Conservation (phyloP, 768 basidiomycete genomes). For the Mycena sanguinolenta region DNA sequence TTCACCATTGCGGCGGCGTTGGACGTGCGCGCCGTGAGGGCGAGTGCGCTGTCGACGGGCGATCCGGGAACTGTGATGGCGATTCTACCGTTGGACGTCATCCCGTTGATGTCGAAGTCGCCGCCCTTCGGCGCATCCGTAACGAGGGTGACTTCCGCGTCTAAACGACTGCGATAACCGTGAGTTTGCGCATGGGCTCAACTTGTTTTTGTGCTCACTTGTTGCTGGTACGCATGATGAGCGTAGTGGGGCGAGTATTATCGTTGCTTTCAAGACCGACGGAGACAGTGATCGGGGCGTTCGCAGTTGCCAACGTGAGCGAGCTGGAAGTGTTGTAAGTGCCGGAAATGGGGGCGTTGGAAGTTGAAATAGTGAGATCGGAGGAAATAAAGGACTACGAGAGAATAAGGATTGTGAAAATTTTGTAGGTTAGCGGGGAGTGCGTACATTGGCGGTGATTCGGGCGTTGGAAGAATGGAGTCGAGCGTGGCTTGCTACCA, state of each 20-base stretch:
- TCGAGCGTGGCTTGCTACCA: neutral
- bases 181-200: neutral
- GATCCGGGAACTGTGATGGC: constrained; percentile 46
- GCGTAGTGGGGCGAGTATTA: neutral
- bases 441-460: constrained; percentile 20
- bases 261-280: constrained; percentile 46
- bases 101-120: constrained; percentile 47
- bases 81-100: constrained; percentile 51
- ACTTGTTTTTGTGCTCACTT: neutral
- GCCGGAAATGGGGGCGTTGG: constrained; percentile 49
- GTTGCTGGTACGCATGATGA: constrained; percentile 25
- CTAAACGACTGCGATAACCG: neutral
- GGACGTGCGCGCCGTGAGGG: constrained; percentile 44
- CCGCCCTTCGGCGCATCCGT: constrained; percentile 38
- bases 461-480: constrained; percentile 22
- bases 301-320: constrained; percentile 45
- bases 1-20: constrained; percentile 51
- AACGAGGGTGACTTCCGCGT: neutral
- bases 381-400: constrained; percentile 45
- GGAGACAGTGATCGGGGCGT: constrained; percentile 46
- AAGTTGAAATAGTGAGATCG: constrained; percentile 43
- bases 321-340: constrained; percentile 44
- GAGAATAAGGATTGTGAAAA: too few species aligned
- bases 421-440: neutral
- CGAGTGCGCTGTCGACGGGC: constrained; percentile 51